Percentiles rank a stretch among this genome's conserved stretches.
phyloP scores from a whole-genome alignment of 768 basidiomycete species.

The Leucosporidium creatinivorum region DNA sequence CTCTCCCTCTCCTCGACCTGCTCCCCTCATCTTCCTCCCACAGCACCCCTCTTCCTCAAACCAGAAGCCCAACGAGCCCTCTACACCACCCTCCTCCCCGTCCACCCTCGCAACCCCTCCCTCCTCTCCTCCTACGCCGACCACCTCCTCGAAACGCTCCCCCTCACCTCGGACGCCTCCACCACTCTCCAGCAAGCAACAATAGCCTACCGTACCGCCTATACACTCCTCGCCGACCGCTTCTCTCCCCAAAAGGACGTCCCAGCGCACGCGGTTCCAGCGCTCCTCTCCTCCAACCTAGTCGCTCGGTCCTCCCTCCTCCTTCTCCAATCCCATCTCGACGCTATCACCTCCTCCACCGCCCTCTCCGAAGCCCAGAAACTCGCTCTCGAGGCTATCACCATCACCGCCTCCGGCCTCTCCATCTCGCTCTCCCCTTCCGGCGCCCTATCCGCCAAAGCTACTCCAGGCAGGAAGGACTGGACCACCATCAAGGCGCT shows the following conservation, averaged over 20 bases:
- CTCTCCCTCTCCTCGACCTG: slow-evolving; percentile 3
- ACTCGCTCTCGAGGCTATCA: slow-evolving; percentile 16
- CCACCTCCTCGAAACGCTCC: slow-evolving; percentile 20
- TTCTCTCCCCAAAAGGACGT: slow-evolving; percentile 17
- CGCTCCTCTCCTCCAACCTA: slow-evolving; percentile 27
- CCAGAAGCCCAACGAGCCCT: not conserved
- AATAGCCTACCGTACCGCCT: not conserved
- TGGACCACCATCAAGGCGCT: slow-evolving; percentile 11
- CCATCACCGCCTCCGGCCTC: slow-evolving; percentile 2
- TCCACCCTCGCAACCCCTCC: not conserved
- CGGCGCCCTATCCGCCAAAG: not conserved
- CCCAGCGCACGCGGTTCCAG: slow-evolving; percentile 14
- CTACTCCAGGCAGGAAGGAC: not conserved
- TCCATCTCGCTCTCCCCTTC: not conserved
- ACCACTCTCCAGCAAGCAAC: slow-evolving; percentile 1
- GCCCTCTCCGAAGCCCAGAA: slow-evolving; percentile 4
- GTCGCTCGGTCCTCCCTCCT: slow-evolving; percentile 11
- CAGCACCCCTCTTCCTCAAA: not conserved
- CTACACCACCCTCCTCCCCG: not conserved
- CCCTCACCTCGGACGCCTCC: not conserved
- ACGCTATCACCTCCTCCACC: not conserved
- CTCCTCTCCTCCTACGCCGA: slow-evolving; percentile 24
- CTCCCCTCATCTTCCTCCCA: not conserved
- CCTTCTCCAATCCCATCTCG: slow-evolving; percentile 16
- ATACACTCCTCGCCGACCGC: slow-evolving; percentile 18